Evolutionary conservation across 2,329 filamentous ascomycete species (phyloP), one percentile per base, ranked within the genome.

Genomic region (Thielaviopsis musarum): DNA sequence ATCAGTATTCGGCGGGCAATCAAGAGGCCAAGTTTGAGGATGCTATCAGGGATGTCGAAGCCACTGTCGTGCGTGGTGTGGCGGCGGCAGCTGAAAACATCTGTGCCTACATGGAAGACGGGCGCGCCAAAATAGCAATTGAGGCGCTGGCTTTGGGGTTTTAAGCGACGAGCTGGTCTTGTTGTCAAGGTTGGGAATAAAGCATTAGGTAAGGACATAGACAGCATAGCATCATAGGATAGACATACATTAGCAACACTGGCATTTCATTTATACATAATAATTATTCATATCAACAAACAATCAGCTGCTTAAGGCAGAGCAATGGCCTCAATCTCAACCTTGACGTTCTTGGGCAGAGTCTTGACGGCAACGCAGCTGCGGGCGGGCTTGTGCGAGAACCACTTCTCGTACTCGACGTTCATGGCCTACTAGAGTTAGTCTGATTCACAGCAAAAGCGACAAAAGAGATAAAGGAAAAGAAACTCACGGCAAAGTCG

Each of bases 321-420:
- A 60, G 89, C 89, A 75, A 93, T 86, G 70, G 83, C 87, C 78
- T 95, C 89, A 69, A 95, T 93, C 78, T 95, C 90, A 24, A 95
- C 83, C 62, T 89, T 84, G 51, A 90, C 89, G 60, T 84, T 83
- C 78, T 91, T 89, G 62, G 90, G 90, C 64, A 95, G 79, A 66
- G 87, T 83, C 78, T 93, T 91, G 64, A 94, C 91, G 5, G 89
- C 89, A 58, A 95, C 88, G 69, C 89, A 95, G 74, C 85, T 90
- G 65, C 88, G 80, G n/a, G 88, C 86, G 21, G 89, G 89, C 79
- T 89, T 91, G 74, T 88, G 84, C 62, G 78, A 73, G 72, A 91
- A 91, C 78, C 84, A 89, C 73, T 89, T 84, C 71, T 84, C 85
- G 71, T 93, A 95, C 68, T 88, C 85, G 65, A 78, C 78, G 73